These are phyloP conservation scores for Aspergillus proliferans DNA, from an alignment of 2,329 filamentous ascomycete genomes.

Conservation along the genomic window DNA sequence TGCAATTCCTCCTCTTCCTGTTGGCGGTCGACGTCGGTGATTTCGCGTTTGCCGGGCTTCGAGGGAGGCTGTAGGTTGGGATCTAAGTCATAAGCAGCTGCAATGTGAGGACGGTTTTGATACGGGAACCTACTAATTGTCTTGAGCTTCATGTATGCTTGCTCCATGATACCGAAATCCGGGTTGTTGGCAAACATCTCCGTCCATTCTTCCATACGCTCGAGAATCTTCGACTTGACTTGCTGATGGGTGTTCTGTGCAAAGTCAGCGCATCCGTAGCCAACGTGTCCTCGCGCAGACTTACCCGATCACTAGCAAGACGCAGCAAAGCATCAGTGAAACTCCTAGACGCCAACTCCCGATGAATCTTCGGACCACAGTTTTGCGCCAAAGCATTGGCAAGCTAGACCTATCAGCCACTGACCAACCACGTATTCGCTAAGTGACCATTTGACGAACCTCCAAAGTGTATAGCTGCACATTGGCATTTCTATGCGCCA, in stretches of 20 bases:
- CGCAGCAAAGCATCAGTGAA: conserved; percentile 91
- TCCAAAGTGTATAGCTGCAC: conserved; percentile 93
- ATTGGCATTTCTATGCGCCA: conserved; percentile 91
- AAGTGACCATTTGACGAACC: conserved; percentile 37
- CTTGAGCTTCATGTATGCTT: conserved; percentile 85
- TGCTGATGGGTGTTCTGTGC: conserved; percentile 79
- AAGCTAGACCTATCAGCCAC: conserved; percentile 48
- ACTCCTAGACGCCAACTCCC: conserved; percentile 81
- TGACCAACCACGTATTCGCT: neutral
- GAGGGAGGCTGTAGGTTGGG: conserved; percentile 86
- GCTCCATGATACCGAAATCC: conserved; percentile 95
- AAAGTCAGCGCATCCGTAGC: conserved; percentile 2
- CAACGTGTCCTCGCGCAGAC: conserved; percentile 5
- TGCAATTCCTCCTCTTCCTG: conserved; percentile 97
- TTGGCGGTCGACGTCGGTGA: conserved; percentile 81
- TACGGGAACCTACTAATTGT: conserved; percentile 48
- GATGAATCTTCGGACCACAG: conserved; percentile 78
- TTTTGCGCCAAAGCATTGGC: conserved; percentile 89
- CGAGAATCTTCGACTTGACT: conserved; percentile 93
- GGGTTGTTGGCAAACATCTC: conserved; percentile 88
- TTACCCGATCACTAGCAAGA: conserved; percentile 74
- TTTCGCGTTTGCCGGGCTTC: conserved; percentile 85
- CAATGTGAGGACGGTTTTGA: conserved; percentile 8
- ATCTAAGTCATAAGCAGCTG: conserved; percentile 51
- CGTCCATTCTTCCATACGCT: conserved; percentile 93